Evolutionary conservation across 2,329 filamentous ascomycete species (phyloP).

Genomic region (Botrytis sinoallii): DNA sequence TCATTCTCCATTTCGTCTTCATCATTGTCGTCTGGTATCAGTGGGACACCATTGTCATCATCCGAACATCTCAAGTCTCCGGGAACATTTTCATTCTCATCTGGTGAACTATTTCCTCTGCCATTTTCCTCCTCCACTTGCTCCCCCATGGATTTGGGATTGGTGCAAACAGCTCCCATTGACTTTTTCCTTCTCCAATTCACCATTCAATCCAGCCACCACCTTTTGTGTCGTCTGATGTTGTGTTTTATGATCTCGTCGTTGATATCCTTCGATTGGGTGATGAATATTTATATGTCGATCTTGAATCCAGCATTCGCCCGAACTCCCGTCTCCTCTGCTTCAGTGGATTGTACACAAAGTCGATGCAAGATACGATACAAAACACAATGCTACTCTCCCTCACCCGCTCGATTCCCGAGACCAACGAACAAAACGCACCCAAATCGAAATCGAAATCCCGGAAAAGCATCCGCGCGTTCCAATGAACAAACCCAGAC

Average conservation of each 20-base stretch:
- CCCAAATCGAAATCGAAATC: not conserved
- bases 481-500: not conserved
- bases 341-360: not conserved
- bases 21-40: conserved; percentile 6
- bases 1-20: conserved; percentile 2
- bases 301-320: not conserved
- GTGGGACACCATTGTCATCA: not conserved
- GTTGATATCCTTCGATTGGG: not conserved
- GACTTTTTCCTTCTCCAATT: not conserved
- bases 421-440: no score
- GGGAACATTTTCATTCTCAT: not conserved
- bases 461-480: not conserved
- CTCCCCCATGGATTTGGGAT: not conserved
- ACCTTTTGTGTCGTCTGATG: not conserved
- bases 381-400: not conserved
- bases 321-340: not conserved
- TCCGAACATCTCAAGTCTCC: not conserved
- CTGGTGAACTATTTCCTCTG: not conserved
- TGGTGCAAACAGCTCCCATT: conserved; percentile 12
- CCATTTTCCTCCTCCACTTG: not conserved
- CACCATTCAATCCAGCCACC: not conserved
- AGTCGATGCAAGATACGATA: not conserved
- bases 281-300: not conserved
- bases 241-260: not conserved
- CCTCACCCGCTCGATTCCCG: not conserved